A percentile compares a stretch with the other conserved stretches of the same genome.
Conservation (phyloP, 176 grass and related monocot genomes). For the Hordeum marinum region DNA sequence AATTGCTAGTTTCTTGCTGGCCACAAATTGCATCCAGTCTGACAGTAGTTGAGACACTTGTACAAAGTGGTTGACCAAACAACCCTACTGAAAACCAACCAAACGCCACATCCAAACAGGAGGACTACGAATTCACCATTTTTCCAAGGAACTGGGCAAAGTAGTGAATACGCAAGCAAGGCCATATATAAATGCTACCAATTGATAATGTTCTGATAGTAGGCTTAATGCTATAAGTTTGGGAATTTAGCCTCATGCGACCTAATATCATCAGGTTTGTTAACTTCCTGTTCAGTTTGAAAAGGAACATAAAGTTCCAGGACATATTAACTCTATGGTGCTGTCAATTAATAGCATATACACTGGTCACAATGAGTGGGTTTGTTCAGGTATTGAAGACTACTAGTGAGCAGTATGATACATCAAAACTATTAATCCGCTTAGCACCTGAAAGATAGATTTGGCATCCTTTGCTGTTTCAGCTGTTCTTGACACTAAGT, state of each 20-base stretch:
- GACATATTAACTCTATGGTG: neutral
- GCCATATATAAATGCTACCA: neutral
- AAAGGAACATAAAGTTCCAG: neutral
- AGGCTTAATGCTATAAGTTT: neutral
- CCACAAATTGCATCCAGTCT: neutral
- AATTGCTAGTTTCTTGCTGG: neutral
- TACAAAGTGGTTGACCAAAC: neutral
- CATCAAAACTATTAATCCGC: neutral
- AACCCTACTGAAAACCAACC: neutral
- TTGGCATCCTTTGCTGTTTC: slow-evolving; percentile 58
- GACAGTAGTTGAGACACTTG: neutral
- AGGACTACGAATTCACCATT: neutral
- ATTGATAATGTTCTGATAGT: neutral
- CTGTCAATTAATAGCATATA: neutral
- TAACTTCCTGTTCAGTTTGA: neutral
- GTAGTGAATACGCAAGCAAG: neutral
- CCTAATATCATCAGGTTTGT: neutral
- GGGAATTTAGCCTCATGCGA: neutral
- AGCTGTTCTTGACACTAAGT: slow-evolving; percentile 50
- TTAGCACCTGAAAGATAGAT: slow-evolving; percentile 72
- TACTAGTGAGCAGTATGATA: neutral
- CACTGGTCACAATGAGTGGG: neutral
- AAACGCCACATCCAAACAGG: neutral
- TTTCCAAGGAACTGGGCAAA: neutral
- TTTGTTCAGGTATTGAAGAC: neutral